These are phyloP conservation scores for Sporobolomyces pararoseus DNA, from an alignment of 768 basidiomycete genomes.

Conservation along the genomic window DNA sequence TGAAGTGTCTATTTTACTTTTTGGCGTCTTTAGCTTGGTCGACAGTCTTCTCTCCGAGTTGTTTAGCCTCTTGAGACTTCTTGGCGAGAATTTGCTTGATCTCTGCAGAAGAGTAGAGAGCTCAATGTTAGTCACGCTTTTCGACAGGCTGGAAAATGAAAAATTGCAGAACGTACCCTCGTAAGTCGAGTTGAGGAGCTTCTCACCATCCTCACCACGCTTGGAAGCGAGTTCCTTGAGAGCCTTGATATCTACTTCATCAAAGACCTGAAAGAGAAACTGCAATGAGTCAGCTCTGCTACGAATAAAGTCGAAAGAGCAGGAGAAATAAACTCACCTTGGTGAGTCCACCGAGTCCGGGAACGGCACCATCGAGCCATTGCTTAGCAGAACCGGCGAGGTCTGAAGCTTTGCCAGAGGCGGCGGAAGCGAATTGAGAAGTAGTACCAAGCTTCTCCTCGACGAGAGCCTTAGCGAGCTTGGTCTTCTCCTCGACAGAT, in stretches of 20 bases:
- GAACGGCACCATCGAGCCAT: conserved; percentile 15
- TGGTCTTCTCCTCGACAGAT: conserved; percentile 35
- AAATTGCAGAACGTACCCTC: conserved; percentile 1
- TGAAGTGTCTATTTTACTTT: conserved; percentile 31
- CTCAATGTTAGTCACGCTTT: not conserved
- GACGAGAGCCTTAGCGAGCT: conserved; percentile 40
- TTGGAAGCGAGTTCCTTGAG: conserved; percentile 42
- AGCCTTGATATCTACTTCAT: conserved; percentile 29
- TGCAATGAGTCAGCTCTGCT: not conserved
- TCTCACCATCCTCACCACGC: conserved; percentile 43
- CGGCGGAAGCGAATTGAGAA: conserved; percentile 9
- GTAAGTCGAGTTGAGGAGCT: conserved; percentile 36
- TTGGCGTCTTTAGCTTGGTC: conserved; percentile 39
- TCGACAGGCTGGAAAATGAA: not conserved
- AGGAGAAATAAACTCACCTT: conserved; percentile 29
- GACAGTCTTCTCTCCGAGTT: conserved; percentile 35
- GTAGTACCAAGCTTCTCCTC: conserved; percentile 41
- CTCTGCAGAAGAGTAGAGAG: conserved; percentile 9
- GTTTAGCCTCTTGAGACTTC: conserved; percentile 42
- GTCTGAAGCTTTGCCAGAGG: conserved; percentile 6
- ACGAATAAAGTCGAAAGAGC: not conserved
- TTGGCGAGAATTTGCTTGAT: conserved; percentile 44
- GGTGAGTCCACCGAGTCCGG: conserved; percentile 31
- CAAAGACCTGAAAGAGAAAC: conserved; percentile 12
- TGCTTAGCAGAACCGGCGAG: conserved; percentile 4